Percentiles rank a stretch among this genome's conserved stretches.
Conservation (phyloP, 139 green algal genomes). For the Zygnema cylindricum region DNA sequence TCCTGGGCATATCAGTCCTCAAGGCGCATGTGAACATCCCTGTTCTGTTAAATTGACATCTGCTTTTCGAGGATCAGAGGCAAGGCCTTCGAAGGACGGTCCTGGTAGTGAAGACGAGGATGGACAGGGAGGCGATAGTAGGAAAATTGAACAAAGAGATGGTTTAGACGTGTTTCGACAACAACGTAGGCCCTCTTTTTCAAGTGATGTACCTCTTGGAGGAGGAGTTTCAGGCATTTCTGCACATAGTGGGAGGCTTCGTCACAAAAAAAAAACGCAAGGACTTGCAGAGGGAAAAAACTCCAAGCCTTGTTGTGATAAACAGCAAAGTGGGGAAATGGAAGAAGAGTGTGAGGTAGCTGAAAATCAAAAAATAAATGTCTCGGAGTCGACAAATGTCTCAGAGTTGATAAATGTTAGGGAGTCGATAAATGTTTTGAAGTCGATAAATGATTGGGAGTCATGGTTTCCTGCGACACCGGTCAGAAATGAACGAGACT, state of each 20-base stretch:
- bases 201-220: background rate
- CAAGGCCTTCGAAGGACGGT: background rate
- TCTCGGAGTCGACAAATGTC: background rate
- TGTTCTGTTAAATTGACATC: background rate
- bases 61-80: background rate
- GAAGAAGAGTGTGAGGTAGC: background rate
- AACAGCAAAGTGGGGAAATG: background rate
- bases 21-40: background rate
- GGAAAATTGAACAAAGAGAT: background rate
- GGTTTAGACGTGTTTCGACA: background rate
- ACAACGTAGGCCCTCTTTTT: background rate
- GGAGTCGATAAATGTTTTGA: too few relatives aligned
- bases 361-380: background rate
- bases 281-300: background rate
- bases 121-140: background rate
- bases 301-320: background rate
- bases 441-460: background rate
- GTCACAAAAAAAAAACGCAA: background rate
- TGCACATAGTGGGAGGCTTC: background rate
- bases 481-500: too few relatives aligned
- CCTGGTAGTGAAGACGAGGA: background rate
- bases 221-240: background rate
- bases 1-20: background rate
- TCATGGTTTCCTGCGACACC: too few relatives aligned
- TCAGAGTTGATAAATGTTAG: background rate